Percentiles rank a stretch among this genome's conserved stretches.
These are phyloP conservation scores for Oryza punctata DNA, from an alignment of 176 grass and related monocot species.

Conservation along the genomic window DNA sequence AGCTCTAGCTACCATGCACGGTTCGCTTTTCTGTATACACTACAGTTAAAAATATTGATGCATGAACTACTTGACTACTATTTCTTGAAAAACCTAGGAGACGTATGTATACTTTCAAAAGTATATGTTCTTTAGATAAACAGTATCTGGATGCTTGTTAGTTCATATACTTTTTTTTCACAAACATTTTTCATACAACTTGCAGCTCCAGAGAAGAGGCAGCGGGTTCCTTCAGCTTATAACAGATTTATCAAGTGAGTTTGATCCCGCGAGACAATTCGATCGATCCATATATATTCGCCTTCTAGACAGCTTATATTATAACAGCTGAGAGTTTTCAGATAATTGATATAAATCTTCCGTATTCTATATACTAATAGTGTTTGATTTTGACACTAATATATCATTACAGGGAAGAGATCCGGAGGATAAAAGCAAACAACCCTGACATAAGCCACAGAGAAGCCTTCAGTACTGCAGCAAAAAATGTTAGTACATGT, in stretches of 20 bases:
- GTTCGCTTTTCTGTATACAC: too few species aligned
- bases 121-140: not conserved
- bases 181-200: not conserved
- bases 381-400: not conserved
- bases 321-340: not conserved
- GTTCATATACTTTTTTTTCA: not conserved
- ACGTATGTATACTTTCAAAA: not conserved
- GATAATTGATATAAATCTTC: not conserved
- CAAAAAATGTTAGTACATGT: constrained; percentile 64
- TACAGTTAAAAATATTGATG: too few species aligned
- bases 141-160: not conserved
- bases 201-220: constrained; percentile 65
- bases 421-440: constrained; percentile 68
- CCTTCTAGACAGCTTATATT: not conserved
- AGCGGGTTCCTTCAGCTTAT: constrained; percentile 76
- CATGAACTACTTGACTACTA: not conserved
- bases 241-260: constrained; percentile 90
- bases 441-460: constrained; percentile 79
- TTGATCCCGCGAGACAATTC: not conserved
- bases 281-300: not conserved
- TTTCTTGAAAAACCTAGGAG: not conserved
- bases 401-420: constrained; percentile 60
- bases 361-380: not conserved
- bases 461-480: constrained; percentile 80
- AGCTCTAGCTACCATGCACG: too few species aligned